A percentile compares a stretch with the other conserved stretches of the same genome.
Evolutionary conservation across 306 rosid species (phyloP).

Genomic region (Inga oerstediana): DNA sequence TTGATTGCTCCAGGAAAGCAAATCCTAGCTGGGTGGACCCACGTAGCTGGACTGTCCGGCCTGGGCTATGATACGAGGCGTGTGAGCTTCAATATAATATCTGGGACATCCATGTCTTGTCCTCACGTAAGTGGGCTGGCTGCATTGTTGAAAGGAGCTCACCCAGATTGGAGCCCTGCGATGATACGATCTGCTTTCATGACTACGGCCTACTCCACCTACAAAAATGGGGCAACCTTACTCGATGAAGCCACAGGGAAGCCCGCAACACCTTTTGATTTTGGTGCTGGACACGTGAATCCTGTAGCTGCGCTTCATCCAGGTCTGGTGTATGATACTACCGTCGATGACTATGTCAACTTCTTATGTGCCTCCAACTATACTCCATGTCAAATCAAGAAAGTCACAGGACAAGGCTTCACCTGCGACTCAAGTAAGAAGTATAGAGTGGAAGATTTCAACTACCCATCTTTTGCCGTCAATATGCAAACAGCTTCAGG

Average conservation of each 20-base stretch:
- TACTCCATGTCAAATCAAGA: constrained; percentile 54
- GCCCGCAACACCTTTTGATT: constrained; percentile 78
- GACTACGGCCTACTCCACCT: constrained; percentile 80
- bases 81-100: constrained; percentile 74
- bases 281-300: constrained; percentile 88
- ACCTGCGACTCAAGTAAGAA: constrained; percentile 53
- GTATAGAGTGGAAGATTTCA: constrained; percentile 72
- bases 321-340: constrained; percentile 75
- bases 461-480: constrained; percentile 91
- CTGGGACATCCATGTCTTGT: constrained; percentile 98
- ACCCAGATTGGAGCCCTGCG: constrained; percentile 91
- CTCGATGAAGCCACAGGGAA: constrained; percentile 47
- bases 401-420: constrained; percentile 44
- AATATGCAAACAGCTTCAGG: constrained; percentile 33
- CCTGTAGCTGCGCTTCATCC: constrained; percentile 90
- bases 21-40: constrained; percentile 90
- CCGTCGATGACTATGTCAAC: constrained; percentile 51
- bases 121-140: constrained; percentile 91
- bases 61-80: constrained; percentile 50
- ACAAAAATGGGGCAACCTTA: constrained; percentile 61
- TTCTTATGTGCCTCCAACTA: constrained; percentile 87
- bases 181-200: constrained; percentile 88
- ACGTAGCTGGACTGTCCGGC: constrained; percentile 70
- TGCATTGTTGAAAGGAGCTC: constrained; percentile 74
- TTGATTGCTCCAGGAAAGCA: constrained; percentile 95